These are phyloP conservation scores for Bathelium albidoporum DNA, from an alignment of 495 filamentous ascomycete species.

Conservation along the genomic window DNA sequence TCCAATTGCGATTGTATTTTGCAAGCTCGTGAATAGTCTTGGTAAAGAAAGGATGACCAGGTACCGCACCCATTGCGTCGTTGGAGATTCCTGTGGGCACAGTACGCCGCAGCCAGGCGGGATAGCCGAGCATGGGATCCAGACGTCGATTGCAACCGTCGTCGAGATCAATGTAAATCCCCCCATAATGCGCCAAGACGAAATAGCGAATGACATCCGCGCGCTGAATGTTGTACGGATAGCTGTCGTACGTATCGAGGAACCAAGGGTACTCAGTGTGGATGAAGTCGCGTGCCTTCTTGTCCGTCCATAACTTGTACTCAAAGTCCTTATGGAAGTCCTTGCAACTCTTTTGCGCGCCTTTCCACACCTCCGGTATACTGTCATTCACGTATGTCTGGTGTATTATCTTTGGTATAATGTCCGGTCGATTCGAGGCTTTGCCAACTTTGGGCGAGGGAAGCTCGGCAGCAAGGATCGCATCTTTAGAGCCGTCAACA, in stretches of 20 bases:
- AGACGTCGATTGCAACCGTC: conserved; percentile 77
- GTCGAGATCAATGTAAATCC: conserved; percentile 83
- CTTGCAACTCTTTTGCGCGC: conserved; percentile 63
- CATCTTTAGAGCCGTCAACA: conserved; percentile 33
- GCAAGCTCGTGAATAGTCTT: conserved; percentile 59
- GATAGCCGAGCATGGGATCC: conserved; percentile 71
- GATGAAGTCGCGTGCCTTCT: conserved; percentile 65
- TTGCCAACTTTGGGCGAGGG: conserved; percentile 19
- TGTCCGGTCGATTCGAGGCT: conserved; percentile 37
- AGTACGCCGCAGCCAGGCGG: conserved; percentile 71
- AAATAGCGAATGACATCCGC: conserved; percentile 87
- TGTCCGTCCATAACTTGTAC: conserved; percentile 71
- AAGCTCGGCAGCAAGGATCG: conserved; percentile 35
- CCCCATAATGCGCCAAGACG: conserved; percentile 70
- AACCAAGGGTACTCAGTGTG: conserved; percentile 64
- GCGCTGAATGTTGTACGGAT: conserved; percentile 72
- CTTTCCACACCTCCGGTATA: conserved; percentile 64
- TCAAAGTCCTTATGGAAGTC: conserved; percentile 48
- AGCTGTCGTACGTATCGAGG: conserved; percentile 69
- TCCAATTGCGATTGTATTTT: conserved; percentile 63
- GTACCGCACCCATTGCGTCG: conserved; percentile 74
- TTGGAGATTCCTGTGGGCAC: conserved; percentile 80
- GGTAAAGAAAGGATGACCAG: conserved; percentile 75
- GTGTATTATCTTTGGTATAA: conserved; percentile 86
- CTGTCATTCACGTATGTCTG: conserved; percentile 74